Conservation (phyloP, 257 asterid species). For the Cynanchum wilfordii region DNA sequence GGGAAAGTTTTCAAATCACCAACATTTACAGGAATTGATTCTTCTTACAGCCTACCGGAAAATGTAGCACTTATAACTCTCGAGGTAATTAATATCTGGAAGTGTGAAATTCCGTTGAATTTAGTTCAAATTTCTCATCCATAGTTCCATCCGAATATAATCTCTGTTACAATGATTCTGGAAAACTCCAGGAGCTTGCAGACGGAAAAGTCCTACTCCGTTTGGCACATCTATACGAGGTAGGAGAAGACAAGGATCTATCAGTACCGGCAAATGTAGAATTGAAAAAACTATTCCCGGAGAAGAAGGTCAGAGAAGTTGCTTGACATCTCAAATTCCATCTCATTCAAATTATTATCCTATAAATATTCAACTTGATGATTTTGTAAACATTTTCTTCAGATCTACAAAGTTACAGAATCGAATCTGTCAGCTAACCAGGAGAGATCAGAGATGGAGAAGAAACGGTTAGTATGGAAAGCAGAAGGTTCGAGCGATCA, state of each 20-base stretch:
- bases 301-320: slow-evolving; percentile 45
- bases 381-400: background rate
- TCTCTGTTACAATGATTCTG: background rate
- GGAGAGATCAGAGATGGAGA: slow-evolving; percentile 71
- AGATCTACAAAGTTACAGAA: slow-evolving; percentile 53
- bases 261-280: slow-evolving; percentile 66
- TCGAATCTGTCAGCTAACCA: slow-evolving; percentile 74
- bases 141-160: background rate
- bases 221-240: slow-evolving; percentile 95
- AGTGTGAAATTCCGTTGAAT: background rate
- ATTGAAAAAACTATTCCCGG: slow-evolving; percentile 59
- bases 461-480: slow-evolving; percentile 61
- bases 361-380: background rate
- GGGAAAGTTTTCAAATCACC: slow-evolving; percentile 50
- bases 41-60: slow-evolving; percentile 79
- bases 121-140: background rate
- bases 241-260: slow-evolving; percentile 84
- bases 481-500: slow-evolving; percentile 38
- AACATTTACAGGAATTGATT: slow-evolving; percentile 68
- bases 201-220: slow-evolving; percentile 67
- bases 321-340: background rate
- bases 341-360: background rate
- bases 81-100: slow-evolving; percentile 43
- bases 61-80: slow-evolving; percentile 83
- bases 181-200: slow-evolving; percentile 64